These are phyloP conservation scores for Hibiscus mutabilis DNA, from an alignment of 345 rosid genomes.

Conservation along the genomic window DNA sequence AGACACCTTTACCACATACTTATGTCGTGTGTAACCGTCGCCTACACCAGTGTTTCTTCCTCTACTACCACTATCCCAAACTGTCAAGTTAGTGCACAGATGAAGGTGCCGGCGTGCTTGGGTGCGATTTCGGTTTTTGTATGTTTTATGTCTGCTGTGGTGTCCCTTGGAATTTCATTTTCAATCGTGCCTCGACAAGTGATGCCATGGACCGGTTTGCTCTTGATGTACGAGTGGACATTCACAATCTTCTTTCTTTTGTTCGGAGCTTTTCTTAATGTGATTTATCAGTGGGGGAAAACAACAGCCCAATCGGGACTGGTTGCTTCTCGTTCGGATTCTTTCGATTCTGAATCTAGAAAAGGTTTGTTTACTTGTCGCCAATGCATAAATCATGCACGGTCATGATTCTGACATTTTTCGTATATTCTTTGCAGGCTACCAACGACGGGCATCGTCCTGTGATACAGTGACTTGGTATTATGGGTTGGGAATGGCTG, in stretches of 20 bases:
- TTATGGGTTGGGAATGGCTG: slow-evolving; percentile 67
- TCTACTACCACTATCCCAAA: slow-evolving; percentile 38
- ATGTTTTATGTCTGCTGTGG: slow-evolving; percentile 44
- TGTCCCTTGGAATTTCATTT: slow-evolving; percentile 55
- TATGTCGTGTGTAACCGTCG: slow-evolving; percentile 43
- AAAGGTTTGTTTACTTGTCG: slow-evolving; percentile 49
- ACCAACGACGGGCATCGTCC: slow-evolving; percentile 49
- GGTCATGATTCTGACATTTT: not conserved
- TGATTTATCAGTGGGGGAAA: slow-evolving; percentile 49
- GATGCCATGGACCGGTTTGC: slow-evolving; percentile 88
- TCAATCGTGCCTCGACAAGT: slow-evolving; percentile 76
- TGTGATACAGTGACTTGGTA: slow-evolving; percentile 49
- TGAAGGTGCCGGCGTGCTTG: slow-evolving; percentile 45
- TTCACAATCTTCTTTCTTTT: slow-evolving; percentile 57
- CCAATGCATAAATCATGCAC: not conserved
- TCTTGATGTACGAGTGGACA: slow-evolving; percentile 81
- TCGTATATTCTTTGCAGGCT: slow-evolving; percentile 40
- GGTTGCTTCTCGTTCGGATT: slow-evolving; percentile 31
- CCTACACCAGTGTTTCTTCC: slow-evolving; percentile 52
- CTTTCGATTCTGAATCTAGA: slow-evolving; percentile 52
- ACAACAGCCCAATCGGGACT: slow-evolving; percentile 41
- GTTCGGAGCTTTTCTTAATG: slow-evolving; percentile 64
- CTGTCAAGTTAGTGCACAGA: slow-evolving; percentile 40
- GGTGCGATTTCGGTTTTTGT: slow-evolving; percentile 52
- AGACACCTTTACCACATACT: slow-evolving; percentile 57